Evolutionary conservation across 495 filamentous ascomycete genomes (phyloP).

Genomic region (Penicillium waksmanii): DNA sequence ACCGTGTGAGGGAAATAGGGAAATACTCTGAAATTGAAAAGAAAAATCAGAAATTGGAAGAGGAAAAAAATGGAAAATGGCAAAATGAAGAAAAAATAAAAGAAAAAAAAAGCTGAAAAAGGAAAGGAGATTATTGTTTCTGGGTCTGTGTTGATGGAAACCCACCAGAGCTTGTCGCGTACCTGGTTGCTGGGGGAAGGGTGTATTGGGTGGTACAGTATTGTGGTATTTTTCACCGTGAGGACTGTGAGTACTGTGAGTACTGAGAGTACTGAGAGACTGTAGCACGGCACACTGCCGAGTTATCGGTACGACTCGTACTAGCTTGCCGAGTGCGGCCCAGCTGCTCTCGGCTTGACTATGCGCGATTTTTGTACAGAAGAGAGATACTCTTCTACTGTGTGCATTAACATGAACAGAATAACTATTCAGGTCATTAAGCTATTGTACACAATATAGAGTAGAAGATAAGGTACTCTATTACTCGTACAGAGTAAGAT

Average conservation of each 20-base stretch:
- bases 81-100: conserved; percentile 27
- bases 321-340: conserved; percentile 25
- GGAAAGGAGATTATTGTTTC: conserved; percentile 7
- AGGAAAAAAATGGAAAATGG: conserved; percentile 23
- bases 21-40: conserved; percentile 15
- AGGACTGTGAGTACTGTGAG: too few relatives aligned
- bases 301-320: conserved; percentile 11
- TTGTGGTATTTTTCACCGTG: not conserved
- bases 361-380: conserved; percentile 34
- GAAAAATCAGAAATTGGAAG: conserved; percentile 12
- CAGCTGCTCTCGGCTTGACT: conserved; percentile 28
- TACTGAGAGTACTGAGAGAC: too few relatives aligned
- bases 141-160: conserved; percentile 1
- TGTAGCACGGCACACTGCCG: too few relatives aligned
- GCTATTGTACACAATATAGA: too few relatives aligned
- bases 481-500: too few relatives aligned
- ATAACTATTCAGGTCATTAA: too few relatives aligned
- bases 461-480: too few relatives aligned
- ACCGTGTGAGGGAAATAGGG: conserved; percentile 26
- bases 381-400: not conserved
- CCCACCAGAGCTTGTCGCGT: conserved; percentile 10
- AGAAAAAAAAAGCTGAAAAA: not conserved
- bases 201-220: not conserved
- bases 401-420: not conserved
- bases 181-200: conserved; percentile 16